Conservation (phyloP, 768 basidiomycete genomes). For the Mycena polygramma region DNA sequence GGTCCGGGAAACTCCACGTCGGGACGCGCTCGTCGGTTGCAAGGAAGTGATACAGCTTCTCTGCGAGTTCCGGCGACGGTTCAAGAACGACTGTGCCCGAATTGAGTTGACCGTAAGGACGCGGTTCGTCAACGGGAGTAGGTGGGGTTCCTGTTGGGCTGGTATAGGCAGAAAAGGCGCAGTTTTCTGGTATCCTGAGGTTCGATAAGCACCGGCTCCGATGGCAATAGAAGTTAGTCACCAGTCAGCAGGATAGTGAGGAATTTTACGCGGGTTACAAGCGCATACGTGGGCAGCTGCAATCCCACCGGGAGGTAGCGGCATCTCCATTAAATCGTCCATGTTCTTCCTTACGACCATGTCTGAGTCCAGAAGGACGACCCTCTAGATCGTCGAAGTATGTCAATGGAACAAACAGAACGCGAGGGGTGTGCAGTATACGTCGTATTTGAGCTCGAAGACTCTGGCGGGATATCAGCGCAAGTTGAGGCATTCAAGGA, state of each 20-base stretch:
- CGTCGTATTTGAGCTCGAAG: conserved; percentile 81
- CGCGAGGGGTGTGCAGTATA: conserved; percentile 44
- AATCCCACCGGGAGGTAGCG: conserved; percentile 77
- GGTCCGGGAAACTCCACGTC: conserved; percentile 83
- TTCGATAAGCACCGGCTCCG: conserved; percentile 32
- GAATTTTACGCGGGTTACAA: conserved; percentile 89
- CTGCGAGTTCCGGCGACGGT: conserved; percentile 72
- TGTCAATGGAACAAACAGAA: conserved; percentile 4
- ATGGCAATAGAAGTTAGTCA: conserved; percentile 44
- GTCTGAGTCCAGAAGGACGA: conserved; percentile 89
- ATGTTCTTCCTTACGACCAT: conserved; percentile 89
- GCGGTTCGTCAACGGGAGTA: conserved; percentile 59
- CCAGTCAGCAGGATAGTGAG: conserved; percentile 95
- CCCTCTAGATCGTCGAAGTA: conserved; percentile 58
- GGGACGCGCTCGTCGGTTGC: conserved; percentile 55
- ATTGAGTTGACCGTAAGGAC: conserved; percentile 89
- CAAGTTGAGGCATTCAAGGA: background rate
- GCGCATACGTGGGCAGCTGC: conserved; percentile 93
- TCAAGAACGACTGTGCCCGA: conserved; percentile 89
- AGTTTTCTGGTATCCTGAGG: conserved; percentile 91
- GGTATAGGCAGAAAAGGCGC: conserved; percentile 76
- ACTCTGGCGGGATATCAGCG: conserved; percentile 48
- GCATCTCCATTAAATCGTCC: conserved; percentile 78
- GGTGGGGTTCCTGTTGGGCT: conserved; percentile 59
- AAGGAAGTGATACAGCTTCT: conserved; percentile 69